These are phyloP conservation scores for Ciborinia camelliae DNA, from an alignment of 2,329 filamentous ascomycete genomes.

Conservation along the genomic window DNA sequence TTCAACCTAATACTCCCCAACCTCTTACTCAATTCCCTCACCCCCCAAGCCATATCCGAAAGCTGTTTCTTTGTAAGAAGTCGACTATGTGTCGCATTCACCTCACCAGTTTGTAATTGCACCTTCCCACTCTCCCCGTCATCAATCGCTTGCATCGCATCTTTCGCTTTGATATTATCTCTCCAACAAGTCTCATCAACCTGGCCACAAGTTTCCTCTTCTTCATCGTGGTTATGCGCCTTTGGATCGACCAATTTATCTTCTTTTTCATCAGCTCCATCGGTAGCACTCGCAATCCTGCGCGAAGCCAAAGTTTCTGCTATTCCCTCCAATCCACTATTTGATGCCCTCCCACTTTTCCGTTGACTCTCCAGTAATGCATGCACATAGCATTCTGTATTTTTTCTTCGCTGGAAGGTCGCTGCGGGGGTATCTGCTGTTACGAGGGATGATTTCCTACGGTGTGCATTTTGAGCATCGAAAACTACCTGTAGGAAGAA, in stretches of 20 bases:
- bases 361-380: slow-evolving; percentile 59
- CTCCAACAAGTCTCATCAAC: slow-evolving; percentile 56
- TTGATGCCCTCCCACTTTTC: slow-evolving; percentile 31
- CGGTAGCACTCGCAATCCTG: slow-evolving; percentile 19
- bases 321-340: slow-evolving; percentile 34
- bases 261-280: slow-evolving; percentile 2
- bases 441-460: slow-evolving; percentile 64
- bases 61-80: slow-evolving; percentile 92
- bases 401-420: slow-evolving; percentile 40
- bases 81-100: slow-evolving; percentile 50
- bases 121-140: slow-evolving; percentile 22
- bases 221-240: background rate
- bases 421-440: slow-evolving; percentile 45
- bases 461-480: slow-evolving; percentile 57
- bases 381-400: slow-evolving; percentile 62
- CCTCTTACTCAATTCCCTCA: slow-evolving; percentile 83
- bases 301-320: slow-evolving; percentile 30
- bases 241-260: slow-evolving; percentile 24
- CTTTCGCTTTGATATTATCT: slow-evolving; percentile 28
- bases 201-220: slow-evolving; percentile 44
- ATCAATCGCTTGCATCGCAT: slow-evolving; percentile 8
- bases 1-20: slow-evolving; percentile 79
- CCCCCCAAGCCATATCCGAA: slow-evolving; percentile 95
- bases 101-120: slow-evolving; percentile 17
- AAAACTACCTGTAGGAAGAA: slow-evolving; percentile 51